Evolutionary conservation across 441 rosid species (phyloP).

Genomic region (Flueggea neowawraea): DNA sequence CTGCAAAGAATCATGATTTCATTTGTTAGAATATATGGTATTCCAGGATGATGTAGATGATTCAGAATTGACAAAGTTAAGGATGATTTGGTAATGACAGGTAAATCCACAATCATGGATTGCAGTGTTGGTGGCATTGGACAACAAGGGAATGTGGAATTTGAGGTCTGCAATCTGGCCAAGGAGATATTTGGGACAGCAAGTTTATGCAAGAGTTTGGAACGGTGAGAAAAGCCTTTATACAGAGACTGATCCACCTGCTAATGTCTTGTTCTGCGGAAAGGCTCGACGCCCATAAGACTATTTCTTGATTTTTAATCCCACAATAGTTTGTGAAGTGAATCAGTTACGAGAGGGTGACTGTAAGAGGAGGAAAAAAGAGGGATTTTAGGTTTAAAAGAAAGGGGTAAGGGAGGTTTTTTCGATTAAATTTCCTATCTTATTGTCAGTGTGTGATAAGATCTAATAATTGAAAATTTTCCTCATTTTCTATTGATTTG

Average conservation of each 20-base stretch:
- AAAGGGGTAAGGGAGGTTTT: too few species aligned
- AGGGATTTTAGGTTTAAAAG: constrained; percentile 1
- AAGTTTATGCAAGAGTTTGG: constrained; percentile 48
- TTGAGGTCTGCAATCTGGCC: constrained; percentile 53
- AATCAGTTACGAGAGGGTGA: constrained; percentile 48
- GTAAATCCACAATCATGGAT: constrained; percentile 45
- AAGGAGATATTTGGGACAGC: constrained; percentile 50
- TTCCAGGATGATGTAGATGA: too few species aligned
- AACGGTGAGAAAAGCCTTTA: constrained; percentile 30
- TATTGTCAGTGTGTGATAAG: constrained; percentile 3
- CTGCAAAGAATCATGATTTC: too few species aligned
- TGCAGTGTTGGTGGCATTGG: constrained; percentile 42
- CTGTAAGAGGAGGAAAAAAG: constrained; percentile 20
- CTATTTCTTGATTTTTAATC: neutral
- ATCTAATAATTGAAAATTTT: constrained; percentile 4
- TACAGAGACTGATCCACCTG: constrained; percentile 37
- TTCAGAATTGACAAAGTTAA: too few species aligned
- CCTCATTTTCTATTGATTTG: neutral
- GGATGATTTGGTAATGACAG: constrained; percentile 15
- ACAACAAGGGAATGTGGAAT: constrained; percentile 69
- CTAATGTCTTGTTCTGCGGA: constrained; percentile 44
- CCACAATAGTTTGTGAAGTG: neutral
- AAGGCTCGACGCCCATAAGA: constrained; percentile 27
- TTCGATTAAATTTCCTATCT: too few species aligned
- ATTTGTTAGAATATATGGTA: too few species aligned